A percentile compares a stretch with the other conserved stretches of the same genome.
Conservation (phyloP, 768 basidiomycete species). For the Leccinellum luteum region DNA sequence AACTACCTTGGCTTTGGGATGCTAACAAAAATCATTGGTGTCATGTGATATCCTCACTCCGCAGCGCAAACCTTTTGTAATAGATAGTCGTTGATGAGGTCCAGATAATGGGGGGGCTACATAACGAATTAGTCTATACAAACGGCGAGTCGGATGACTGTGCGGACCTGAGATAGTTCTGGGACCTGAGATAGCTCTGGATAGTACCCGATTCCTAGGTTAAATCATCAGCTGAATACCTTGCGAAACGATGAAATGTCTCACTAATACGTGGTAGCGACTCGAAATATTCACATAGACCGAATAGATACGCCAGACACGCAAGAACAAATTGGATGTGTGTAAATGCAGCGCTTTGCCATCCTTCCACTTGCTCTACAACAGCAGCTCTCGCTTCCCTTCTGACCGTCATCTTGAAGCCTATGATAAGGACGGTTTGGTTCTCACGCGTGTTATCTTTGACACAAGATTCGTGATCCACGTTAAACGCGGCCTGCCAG, state of each 20-base stretch:
- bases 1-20: background rate
- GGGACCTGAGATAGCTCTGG: too few species aligned
- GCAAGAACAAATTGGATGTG: background rate
- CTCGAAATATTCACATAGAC: too few species aligned
- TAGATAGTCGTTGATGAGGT: constrained; percentile 6
- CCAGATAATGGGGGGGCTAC: constrained; percentile 6
- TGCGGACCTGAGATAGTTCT: constrained; percentile 3
- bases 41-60: too few species aligned
- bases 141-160: background rate
- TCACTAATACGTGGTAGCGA: too few species aligned
- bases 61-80: constrained; percentile 1
- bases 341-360: too few species aligned
- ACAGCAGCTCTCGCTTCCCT: too few species aligned
- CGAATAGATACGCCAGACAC: too few species aligned
- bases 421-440: constrained; percentile 12
- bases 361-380: too few species aligned
- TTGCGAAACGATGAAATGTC: background rate
- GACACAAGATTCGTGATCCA: background rate
- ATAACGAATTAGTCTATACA: background rate
- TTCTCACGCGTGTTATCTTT: background rate
- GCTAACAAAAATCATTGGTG: background rate
- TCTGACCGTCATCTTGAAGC: constrained; percentile 8
- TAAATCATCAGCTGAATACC: background rate
- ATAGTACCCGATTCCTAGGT: background rate
- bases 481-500: background rate